These are phyloP conservation scores for Pseudogymnoascus sp. DNA, from an alignment of 2,329 filamentous ascomycete genomes.

Conservation along the genomic window DNA sequence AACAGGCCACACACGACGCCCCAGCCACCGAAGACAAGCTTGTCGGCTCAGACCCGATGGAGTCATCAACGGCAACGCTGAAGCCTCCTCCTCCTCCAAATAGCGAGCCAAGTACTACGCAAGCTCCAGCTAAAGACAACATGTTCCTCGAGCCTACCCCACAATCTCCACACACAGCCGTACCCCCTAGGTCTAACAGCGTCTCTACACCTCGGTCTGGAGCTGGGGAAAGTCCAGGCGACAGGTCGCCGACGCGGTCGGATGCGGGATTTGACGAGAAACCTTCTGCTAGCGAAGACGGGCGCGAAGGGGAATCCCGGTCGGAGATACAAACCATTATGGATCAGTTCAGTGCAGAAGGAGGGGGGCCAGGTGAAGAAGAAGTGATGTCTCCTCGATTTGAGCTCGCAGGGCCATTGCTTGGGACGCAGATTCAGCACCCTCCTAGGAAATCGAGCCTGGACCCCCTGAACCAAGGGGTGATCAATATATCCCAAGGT, in stretches of 20 bases:
- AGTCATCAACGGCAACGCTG: conserved; percentile 30
- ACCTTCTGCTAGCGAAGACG: conserved; percentile 51
- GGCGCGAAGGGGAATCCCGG: conserved; percentile 61
- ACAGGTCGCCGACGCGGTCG: conserved; percentile 46
- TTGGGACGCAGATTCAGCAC: conserved; percentile 60
- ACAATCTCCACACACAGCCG: conserved; percentile 36
- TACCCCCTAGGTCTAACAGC: conserved; percentile 31
- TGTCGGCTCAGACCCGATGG: conserved; percentile 23
- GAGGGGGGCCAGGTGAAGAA: conserved; percentile 62
- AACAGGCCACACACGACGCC: neutral
- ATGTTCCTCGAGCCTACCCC: conserved; percentile 44
- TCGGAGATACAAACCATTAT: conserved; percentile 96
- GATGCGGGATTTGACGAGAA: conserved; percentile 52
- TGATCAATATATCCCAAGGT: conserved; percentile 20
- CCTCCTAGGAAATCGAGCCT: conserved; percentile 83
- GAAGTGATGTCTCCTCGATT: conserved; percentile 89
- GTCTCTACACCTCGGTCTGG: conserved; percentile 27
- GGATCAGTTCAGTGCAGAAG: conserved; percentile 81
- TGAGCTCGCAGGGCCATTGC: conserved; percentile 72
- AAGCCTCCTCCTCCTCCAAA: conserved; percentile 21
- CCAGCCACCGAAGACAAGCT: conserved; percentile 4
- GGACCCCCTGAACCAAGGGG: conserved; percentile 50
- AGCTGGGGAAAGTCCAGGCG: conserved; percentile 31
- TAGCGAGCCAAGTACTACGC: neutral
- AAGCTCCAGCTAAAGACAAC: conserved; percentile 18